Base-by-base conservation (phyloP, 441 rosid genomes). In the Cnidoscolus chayamansa region DNA sequence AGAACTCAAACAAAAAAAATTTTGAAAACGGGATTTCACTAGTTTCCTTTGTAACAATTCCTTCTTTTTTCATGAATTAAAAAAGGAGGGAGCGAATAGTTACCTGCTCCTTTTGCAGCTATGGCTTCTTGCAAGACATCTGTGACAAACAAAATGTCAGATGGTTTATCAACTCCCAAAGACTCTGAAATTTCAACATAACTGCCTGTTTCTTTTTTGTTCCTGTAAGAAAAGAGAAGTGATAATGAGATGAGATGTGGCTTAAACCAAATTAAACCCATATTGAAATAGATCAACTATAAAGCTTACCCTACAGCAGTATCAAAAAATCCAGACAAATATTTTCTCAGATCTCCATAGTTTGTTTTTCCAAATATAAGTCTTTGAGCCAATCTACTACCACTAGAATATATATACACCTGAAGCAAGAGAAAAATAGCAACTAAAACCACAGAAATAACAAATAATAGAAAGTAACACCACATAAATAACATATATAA, bases 401-500 rank as follows among this genome's bases (percentile, higher is more conserved):
- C 97, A 63, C 96, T 95, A 59, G 97, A 95, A 84, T 95, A 95
- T 77, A 95, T 91, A 79, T 93, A 95, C 7, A 91, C 89, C 99
- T 93, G 84, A 71, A 54, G 49, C 74, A 55, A 60, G 63, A 70
- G 8, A 57, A 43, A 49, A 54, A 40, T 19, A 13, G 30, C 67
- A 68, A 67, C 55, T 50, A 40, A 40, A 5, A 40, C 6, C 45
- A 40, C 7, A 40, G 45, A 40, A 40, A 40, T 40, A 40, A 40
- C 45, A 40, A 40, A 35, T 25, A 40, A 40, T 40, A 40, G 7
- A 40, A 40, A 40, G 45, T 40, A 40, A 40, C 45, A 5, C 45
- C 45, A 40, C 7, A 40, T 40, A 40, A 40, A 40, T 40, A 40
- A 40, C 45, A 40, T 40, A 2, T 4, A 4, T 40, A 40, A 40